These are phyloP conservation scores for Mucor mucedo DNA, from an alignment of 371 early-diverging fungal genomes.

Conservation along the genomic window DNA sequence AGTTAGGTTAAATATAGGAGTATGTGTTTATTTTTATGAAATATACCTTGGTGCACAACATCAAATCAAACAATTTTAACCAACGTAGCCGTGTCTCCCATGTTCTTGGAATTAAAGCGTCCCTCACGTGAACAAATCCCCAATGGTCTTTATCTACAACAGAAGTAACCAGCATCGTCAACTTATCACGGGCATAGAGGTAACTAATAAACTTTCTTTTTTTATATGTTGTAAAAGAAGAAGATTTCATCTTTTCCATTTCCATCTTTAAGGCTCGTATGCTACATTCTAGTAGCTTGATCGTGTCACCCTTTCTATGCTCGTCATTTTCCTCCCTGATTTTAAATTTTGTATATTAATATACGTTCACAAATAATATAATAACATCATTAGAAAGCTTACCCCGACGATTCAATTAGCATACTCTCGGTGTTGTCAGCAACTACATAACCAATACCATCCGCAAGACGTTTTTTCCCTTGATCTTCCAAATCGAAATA, in stretches of 20 bases:
- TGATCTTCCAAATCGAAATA: not conserved
- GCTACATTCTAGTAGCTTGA: conserved; percentile 14
- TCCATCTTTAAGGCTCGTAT: conserved; percentile 10
- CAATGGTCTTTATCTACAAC: not conserved
- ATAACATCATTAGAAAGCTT: not conserved
- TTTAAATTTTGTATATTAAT: not conserved
- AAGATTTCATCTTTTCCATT: conserved; percentile 6
- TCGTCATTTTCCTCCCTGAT: conserved; percentile 10
- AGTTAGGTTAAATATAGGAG: not conserved
- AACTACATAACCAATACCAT: conserved; percentile 10
- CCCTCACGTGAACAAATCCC: conserved; percentile 3
- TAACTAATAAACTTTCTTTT: conserved; percentile 2
- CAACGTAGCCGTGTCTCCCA: not conserved
- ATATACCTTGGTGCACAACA: conserved; percentile 10
- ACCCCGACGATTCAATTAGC: conserved; percentile 7
- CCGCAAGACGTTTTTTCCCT: conserved; percentile 1
- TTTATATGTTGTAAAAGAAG: conserved; percentile 2
- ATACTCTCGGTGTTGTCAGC: conserved; percentile 7
- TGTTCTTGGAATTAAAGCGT: conserved; percentile 6
- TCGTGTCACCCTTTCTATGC: not conserved
- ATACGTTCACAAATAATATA: not conserved
- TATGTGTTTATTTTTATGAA: conserved; percentile 6
- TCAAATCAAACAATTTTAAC: conserved; percentile 6
- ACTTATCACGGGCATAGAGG: conserved; percentile 10
- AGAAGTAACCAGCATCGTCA: conserved; percentile 4